phyloP scores from a whole-genome alignment of 2,329 filamentous ascomycete species.

The Penicillium fuscoglaucum region DNA sequence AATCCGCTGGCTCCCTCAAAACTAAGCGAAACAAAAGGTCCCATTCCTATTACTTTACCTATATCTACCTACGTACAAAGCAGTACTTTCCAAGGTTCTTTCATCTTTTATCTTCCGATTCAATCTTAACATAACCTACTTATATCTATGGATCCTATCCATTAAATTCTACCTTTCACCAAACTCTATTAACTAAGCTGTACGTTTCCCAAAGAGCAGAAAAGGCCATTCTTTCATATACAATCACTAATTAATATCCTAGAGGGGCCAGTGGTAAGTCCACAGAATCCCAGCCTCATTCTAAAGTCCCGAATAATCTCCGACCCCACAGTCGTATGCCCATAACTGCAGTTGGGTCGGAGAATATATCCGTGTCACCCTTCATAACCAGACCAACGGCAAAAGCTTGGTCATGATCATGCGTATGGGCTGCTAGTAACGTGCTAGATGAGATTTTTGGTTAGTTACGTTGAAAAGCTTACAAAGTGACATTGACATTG shows the following conservation, averaged over 20 bases:
- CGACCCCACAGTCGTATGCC: not conserved
- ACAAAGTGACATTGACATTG: no score
- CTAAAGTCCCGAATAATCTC: not conserved
- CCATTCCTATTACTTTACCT: no score
- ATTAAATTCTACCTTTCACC: not conserved
- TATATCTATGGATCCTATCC: not conserved
- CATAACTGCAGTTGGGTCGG: not conserved
- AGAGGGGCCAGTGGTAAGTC: not conserved
- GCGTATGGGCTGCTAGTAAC: slow-evolving; percentile 80
- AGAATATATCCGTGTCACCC: slow-evolving; percentile 54
- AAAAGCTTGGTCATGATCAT: slow-evolving; percentile 68
- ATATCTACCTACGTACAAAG: no score
- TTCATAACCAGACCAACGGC: slow-evolving; percentile 66
- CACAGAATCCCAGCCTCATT: not conserved
- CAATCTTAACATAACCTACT: not conserved
- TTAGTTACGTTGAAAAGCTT: no score
- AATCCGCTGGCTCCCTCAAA: not conserved
- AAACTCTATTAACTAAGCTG: not conserved
- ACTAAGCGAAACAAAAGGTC: not conserved
- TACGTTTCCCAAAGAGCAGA: no score
- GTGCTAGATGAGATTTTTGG: slow-evolving; percentile 70
- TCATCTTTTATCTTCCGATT: no score
- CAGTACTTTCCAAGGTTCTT: not conserved
- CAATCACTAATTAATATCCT: not conserved
- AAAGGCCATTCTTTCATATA: not conserved